Base-by-base conservation (phyloP, 2,329 filamentous ascomycete species). In the Cladophialophora carrionii region DNA sequence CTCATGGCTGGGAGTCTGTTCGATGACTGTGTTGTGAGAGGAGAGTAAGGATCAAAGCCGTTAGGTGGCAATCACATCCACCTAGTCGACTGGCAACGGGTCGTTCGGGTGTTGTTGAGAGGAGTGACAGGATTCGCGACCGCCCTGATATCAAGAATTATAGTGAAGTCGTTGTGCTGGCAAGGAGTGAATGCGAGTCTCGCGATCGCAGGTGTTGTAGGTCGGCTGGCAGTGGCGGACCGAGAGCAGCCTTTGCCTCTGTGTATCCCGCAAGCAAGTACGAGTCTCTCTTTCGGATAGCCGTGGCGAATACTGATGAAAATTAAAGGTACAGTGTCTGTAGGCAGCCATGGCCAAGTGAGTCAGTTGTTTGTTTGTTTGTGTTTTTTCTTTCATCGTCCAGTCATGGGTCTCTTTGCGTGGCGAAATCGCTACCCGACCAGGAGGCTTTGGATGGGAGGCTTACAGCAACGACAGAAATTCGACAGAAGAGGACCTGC, bases 281-380 rank as follows among this genome's bases (percentile, higher is more conserved):
- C 37, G 37, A 43, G 37, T 43, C 37, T 14, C 37, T 56, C 37
- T 46, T 51, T 32, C 31, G 29, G 22, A 31, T 10, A 43, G 41
- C 29, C 56, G 57, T 49, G 60, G 55, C 61, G 41, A 66, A 43
- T 26, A 56, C 4, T 52, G 61, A 54, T 14, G 46, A 41, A 46
- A 22, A 55, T 48, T 58, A 65, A 51, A 60, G 22, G 57, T 53
- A 65, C 37, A 58, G 51, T 54, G 58, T 63, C 67, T 69, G 51
- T 60, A 69, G 62, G 62, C 48, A 67, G 62, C 56, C 67, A 69
- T 69, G 29, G 53, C 51, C 26, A 53, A n/a, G 61, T 64, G 64
- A 65, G 64, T 69, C 64, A 69, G 67, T 65, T 60, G 58, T 7
- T 20, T 43, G 51, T 46, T 55, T 32, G 37, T 46, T 34, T 59